phyloP scores from a whole-genome alignment of 179 eudicot genomes.

The Beta lomatogona region DNA sequence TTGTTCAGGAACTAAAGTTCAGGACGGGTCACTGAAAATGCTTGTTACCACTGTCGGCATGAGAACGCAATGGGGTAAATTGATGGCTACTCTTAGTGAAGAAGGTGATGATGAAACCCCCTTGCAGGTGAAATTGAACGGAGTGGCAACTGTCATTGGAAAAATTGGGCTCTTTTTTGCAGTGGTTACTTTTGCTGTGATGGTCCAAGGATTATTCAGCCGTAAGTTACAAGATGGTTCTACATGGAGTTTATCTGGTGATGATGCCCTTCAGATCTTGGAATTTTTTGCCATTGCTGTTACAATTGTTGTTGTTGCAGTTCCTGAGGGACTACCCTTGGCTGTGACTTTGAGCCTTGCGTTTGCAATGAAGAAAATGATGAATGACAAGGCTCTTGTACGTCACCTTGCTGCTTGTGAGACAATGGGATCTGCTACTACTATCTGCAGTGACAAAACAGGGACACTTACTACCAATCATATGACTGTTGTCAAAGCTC shows the following conservation, averaged over 20 bases:
- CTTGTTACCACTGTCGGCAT: conserved; percentile 92
- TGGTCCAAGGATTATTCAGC: conserved; percentile 61
- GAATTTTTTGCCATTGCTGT: conserved; percentile 94
- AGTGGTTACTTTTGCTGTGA: conserved; percentile 79
- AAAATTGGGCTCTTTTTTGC: conserved; percentile 91
- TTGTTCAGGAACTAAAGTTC: conserved; percentile 93
- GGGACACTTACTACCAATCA: conserved; percentile 91
- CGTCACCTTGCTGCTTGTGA: conserved; percentile 96
- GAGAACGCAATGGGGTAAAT: conserved; percentile 97
- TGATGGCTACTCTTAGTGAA: conserved; percentile 90
- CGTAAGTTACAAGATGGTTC: conserved; percentile 62
- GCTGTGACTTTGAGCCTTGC: conserved; percentile 97
- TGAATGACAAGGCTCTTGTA: conserved; percentile 96
- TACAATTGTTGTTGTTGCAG: conserved; percentile 95
- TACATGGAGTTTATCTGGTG: conserved; percentile 60
- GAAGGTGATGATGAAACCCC: conserved; percentile 98
- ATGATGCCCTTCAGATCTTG: conserved; percentile 71
- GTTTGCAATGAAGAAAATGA: conserved; percentile 98
- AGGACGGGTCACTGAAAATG: conserved; percentile 97
- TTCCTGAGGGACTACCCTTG: conserved; percentile 93
- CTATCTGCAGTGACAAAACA: conserved; percentile 92
- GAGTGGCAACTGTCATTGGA: conserved; percentile 95
- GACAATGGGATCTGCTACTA: conserved; percentile 96
- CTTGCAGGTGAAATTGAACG: conserved; percentile 90
- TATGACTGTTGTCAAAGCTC: conserved; percentile 89